Base-by-base conservation (phyloP, 2,329 filamentous ascomycete genomes). In the Verticillium longisporum region DNA sequence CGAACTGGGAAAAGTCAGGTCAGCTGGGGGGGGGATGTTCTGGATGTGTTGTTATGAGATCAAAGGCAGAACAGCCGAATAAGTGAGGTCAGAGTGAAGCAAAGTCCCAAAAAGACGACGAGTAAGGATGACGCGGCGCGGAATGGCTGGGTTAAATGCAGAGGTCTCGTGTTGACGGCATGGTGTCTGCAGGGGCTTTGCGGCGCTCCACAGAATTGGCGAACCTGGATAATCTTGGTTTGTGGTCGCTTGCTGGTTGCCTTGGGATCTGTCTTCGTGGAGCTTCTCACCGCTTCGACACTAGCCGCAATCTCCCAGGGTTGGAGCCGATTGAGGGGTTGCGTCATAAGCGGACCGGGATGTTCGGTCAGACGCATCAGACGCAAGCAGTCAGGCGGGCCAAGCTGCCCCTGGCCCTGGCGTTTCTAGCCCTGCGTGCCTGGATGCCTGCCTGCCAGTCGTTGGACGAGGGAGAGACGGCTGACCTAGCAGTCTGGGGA, bases 1-100 rank as follows among this genome's bases (percentile, higher is more conserved):
- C 90, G 75, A 97, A 99, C 94, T 97, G 74, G 60, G 69, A 45
- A 59, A 21, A 18, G n/a, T 26, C 41, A 21, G 41, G 41, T 50
- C 18, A 50, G 41, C 18, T n/a, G 3, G 3, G 26, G 26, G 26
- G 41, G 41, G 41, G 2, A 3, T 21, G 9, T n/a, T 50, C n/a
- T n/a, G n/a, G 11, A 18, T 50, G n/a, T 18, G 38, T 11, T 50
- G 41, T 36, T 13, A 13, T 13, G 7, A 18, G 41, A 50, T 18
- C n/a, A 18, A 50, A 21, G n/a, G 41, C 41, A 50, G 41, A 21
- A 50, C 41, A 21, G n/a, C 26, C 26, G n/a, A 9, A 36, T 50
- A 7, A 14, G 37, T 50, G 41, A 50, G 21, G 41, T 50, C 41
- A 21, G 18, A 21, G 9, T 21, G 9, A 26, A 50, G 18, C 41